Evolutionary conservation across 768 basidiomycete species (phyloP).

Genomic region (Multifurca ochricompacta): DNA sequence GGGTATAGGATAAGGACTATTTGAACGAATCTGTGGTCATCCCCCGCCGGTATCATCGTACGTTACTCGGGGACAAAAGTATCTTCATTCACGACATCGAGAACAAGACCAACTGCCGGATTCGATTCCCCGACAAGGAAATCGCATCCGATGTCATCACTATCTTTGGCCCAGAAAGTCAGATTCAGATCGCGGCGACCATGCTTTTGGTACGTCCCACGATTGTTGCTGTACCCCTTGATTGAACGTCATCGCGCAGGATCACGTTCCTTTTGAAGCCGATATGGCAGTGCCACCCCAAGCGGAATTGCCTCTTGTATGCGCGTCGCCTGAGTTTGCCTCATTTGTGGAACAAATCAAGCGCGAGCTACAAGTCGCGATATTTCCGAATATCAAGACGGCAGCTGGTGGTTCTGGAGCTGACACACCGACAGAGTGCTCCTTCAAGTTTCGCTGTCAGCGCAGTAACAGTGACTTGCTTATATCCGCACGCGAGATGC

Average conservation of each 20-base stretch:
- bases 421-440: constrained; percentile 61
- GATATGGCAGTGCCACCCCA: constrained; percentile 87
- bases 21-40: constrained; percentile 89
- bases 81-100: constrained; percentile 98
- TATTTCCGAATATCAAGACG: constrained; percentile 69
- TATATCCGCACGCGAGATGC: constrained; percentile 80
- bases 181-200: constrained; percentile 92
- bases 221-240: not conserved
- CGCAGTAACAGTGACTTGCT: constrained; percentile 92
- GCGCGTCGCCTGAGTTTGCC: constrained; percentile 72
- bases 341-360: constrained; percentile 87
- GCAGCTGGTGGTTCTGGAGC: constrained; percentile 45
- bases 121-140: constrained; percentile 91
- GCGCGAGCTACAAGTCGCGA: constrained; percentile 87
- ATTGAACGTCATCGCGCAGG: constrained; percentile 42
- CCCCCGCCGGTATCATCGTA: constrained; percentile 91
- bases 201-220: constrained; percentile 73
- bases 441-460: constrained; percentile 95
- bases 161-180: constrained; percentile 96
- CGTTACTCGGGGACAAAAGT: constrained; percentile 88
- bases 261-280: constrained; percentile 94
- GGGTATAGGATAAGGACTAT: constrained; percentile 86
- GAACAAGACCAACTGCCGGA: constrained; percentile 87
- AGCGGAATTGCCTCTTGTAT: constrained; percentile 67
- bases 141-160: constrained; percentile 89